phyloP scores from a whole-genome alignment of 495 filamentous ascomycete genomes.

The Podospora bellae-mahoneyi region DNA sequence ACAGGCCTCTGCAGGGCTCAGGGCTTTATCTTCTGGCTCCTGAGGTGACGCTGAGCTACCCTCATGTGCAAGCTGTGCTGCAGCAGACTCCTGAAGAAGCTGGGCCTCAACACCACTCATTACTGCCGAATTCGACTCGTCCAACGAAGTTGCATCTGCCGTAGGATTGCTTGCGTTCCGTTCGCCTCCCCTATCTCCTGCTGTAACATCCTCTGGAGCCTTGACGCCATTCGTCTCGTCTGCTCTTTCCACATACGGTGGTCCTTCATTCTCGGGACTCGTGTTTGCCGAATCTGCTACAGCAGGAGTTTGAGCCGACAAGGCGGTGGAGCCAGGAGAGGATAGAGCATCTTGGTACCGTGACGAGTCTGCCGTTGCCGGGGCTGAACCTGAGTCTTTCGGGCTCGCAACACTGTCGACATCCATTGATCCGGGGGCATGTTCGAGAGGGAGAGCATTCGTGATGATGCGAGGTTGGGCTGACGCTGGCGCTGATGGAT shows the following conservation, averaged over 20 bases:
- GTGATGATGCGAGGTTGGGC: slow-evolving; percentile 12
- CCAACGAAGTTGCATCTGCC: slow-evolving; percentile 17
- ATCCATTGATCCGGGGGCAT: slow-evolving; percentile 6
- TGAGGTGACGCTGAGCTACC: neutral
- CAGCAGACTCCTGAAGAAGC: slow-evolving; percentile 41
- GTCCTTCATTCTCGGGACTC: slow-evolving; percentile 52
- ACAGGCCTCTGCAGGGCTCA: no score
- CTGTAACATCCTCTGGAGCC: neutral
- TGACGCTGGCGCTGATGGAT: neutral
- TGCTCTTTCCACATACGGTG: slow-evolving; percentile 36
- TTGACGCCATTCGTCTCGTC: slow-evolving; percentile 30
- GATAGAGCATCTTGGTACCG: slow-evolving; percentile 38
- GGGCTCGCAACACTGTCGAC: slow-evolving; percentile 7
- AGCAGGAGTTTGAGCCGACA: slow-evolving; percentile 39
- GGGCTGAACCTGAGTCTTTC: slow-evolving; percentile 11
- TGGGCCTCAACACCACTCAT: slow-evolving; percentile 39
- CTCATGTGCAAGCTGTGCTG: slow-evolving; percentile 21
- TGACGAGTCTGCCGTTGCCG: slow-evolving; percentile 17
- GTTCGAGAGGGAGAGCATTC: neutral
- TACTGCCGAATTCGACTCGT: neutral
- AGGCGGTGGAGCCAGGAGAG: slow-evolving; percentile 45
- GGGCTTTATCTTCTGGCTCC: neutral
- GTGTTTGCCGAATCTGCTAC: slow-evolving; percentile 50
- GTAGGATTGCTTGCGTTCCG: slow-evolving; percentile 10
- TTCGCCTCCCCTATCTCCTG: slow-evolving; percentile 18